Evolutionary conservation across 225 moss, liverwort and hornwort genomes (phyloP).

Genomic region (Bryoerythrophyllum caledonicum): DNA sequence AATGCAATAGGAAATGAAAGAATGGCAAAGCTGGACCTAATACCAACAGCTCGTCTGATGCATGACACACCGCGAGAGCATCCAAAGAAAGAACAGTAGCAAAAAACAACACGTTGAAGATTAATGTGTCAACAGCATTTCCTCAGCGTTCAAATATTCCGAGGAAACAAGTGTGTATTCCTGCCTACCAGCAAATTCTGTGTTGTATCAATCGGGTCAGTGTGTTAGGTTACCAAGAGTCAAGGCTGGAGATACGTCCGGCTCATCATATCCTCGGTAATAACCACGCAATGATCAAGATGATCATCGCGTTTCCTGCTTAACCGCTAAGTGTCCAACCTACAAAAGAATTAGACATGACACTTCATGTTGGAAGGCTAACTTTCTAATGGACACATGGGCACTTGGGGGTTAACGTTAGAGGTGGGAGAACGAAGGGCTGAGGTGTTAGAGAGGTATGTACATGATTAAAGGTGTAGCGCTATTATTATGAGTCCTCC

Average conservation of each 20-base stretch:
- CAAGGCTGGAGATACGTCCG: conserved; percentile 35
- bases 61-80: background rate
- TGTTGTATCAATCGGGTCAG: conserved; percentile 13
- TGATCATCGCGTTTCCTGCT: conserved; percentile 12
- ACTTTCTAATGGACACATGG: too few relatives aligned
- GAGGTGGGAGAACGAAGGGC: conserved; percentile 12
- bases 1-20: background rate
- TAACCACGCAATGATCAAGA: conserved; percentile 30
- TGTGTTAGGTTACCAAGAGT: conserved; percentile 33
- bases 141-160: conserved; percentile 2
- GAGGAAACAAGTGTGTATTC: conserved; percentile 10
- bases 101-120: conserved; percentile 6
- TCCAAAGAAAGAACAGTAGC: conserved; percentile 20
- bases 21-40: background rate
- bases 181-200: conserved; percentile 19
- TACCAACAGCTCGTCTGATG: background rate
- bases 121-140: conserved; percentile 12
- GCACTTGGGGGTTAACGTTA: conserved; percentile 6
- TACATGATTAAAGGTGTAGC: conserved; percentile 33
- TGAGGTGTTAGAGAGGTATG: conserved; percentile 45
- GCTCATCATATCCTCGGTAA: conserved; percentile 38
- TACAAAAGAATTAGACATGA: too few relatives aligned
- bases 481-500: conserved; percentile 49
- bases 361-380: too few relatives aligned
- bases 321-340: too few relatives aligned